Percentiles rank a stretch among this genome's conserved stretches.
phyloP scores from a whole-genome alignment of 371 early-diverging fungal species.

The Saksenaea oblongispora region DNA sequence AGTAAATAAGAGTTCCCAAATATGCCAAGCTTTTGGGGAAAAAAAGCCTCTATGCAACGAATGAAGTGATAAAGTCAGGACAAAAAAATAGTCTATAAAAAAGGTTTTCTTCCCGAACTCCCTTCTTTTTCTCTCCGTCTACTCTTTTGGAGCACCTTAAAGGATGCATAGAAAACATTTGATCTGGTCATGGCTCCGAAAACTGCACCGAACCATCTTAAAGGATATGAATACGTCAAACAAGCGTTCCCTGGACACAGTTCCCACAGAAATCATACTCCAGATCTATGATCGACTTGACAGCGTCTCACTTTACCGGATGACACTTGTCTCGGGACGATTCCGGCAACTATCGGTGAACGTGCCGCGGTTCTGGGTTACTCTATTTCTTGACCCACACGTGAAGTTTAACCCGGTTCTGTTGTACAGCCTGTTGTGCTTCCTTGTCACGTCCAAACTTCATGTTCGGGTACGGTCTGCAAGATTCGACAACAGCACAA shows the following conservation, averaged over 20 bases:
- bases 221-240: background rate
- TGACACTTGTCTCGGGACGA: constrained; percentile 2
- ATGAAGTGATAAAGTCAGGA: background rate
- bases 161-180: background rate
- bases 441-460: constrained; percentile 1
- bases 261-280: constrained; percentile 3
- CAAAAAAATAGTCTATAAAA: background rate
- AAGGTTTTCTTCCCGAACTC: background rate
- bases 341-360: constrained; percentile 3
- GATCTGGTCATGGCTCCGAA: background rate
- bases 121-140: background rate
- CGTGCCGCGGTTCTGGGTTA: background rate
- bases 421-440: constrained; percentile 2
- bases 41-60: background rate
- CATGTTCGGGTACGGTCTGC: constrained; percentile 1
- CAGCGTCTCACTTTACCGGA: constrained; percentile 6
- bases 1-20: background rate
- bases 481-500: constrained; percentile 2
- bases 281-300: constrained; percentile 8
- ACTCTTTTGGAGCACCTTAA: background rate
- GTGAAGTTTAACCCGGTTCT: background rate
- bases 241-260: background rate
- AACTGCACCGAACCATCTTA: background rate
- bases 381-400: background rate
- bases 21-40: background rate